These are phyloP conservation scores for Fusarium duplospermum DNA, from an alignment of 2,329 filamentous ascomycete species.

Conservation along the genomic window DNA sequence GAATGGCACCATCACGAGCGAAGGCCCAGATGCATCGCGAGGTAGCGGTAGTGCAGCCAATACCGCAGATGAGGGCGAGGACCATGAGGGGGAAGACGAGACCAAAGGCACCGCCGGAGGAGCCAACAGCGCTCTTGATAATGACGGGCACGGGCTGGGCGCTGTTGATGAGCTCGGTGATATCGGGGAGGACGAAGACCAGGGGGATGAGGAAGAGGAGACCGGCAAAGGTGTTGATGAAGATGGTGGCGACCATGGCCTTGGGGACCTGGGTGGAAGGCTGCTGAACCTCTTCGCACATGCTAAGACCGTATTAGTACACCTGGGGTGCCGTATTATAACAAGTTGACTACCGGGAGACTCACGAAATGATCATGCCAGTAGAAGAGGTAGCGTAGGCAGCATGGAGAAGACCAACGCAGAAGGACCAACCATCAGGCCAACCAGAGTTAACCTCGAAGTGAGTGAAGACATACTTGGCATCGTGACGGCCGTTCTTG, in stretches of 20 bases:
- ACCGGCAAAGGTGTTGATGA: slow-evolving; percentile 74
- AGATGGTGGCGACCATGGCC: slow-evolving; percentile 76
- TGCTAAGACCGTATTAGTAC: slow-evolving; percentile 56
- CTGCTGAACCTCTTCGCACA: slow-evolving; percentile 78
- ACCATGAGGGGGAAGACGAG: slow-evolving; percentile 74
- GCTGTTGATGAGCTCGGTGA: slow-evolving; percentile 64
- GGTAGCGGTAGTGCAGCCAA: slow-evolving; percentile 75
- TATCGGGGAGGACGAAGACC: slow-evolving; percentile 75
- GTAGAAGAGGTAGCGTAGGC: slow-evolving; percentile 81
- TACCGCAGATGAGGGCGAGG: slow-evolving; percentile 74
- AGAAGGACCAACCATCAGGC: slow-evolving; percentile 78
- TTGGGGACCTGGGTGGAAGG: slow-evolving; percentile 77
- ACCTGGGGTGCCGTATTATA: slow-evolving; percentile 5
- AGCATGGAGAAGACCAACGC: slow-evolving; percentile 77
- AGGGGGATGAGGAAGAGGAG: slow-evolving; percentile 76
- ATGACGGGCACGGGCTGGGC: slow-evolving; percentile 74
- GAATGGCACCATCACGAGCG: slow-evolving; percentile 76
- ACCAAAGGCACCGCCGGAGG: slow-evolving; percentile 69
- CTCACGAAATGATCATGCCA: slow-evolving; percentile 83
- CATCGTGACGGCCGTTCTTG: slow-evolving; percentile 73
- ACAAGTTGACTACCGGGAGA: slow-evolving; percentile 22
- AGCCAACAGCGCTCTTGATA: slow-evolving; percentile 71
- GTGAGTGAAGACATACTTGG: slow-evolving; percentile 73
- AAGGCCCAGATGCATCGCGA: slow-evolving; percentile 78
- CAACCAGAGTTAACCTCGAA: slow-evolving; percentile 78